Base-by-base conservation (phyloP, 2,329 filamentous ascomycete genomes). In the Botrytis fragariae region DNA sequence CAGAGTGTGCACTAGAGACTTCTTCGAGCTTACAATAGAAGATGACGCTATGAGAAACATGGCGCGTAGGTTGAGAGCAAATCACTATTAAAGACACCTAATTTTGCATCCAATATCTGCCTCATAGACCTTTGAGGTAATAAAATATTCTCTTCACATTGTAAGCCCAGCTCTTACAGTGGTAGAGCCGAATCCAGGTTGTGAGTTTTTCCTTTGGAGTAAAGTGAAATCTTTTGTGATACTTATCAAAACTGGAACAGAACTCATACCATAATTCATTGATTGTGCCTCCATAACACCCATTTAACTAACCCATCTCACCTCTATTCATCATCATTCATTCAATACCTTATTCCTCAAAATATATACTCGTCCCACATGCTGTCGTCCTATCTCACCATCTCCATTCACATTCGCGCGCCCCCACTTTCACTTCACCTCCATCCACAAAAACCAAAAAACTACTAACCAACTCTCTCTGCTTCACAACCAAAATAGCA, bases 111-210 rank as follows among this genome's bases (percentile, higher is more conserved):
- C 5, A 29, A 54, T 18, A 16, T 18, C 14, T 54, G 14, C 14
- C 25, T n/a, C 14, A 54, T 54, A 29, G 7, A 18, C 4, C 9
- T 25, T 51, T 12, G 22, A 25, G 4, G 0, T 14, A 54, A n/a
- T 3, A 9, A n/a, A 54, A 54, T 12, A 14, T 22, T 2, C 18
- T 45, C 44, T 45, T 7, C 1, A 8, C 2, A 9, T 45, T 45
- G 7, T 22, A 45, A n/a, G 25, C 2, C 48, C 10, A 51, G 25
- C 25, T 14, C 1, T 51, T 14, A 2, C 48, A 25, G 45, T 25
- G 3, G 8, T 10, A 48, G 45, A 0, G 20, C 12, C n/a, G 10
- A 51, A 3, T 0, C 25, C 2, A 6, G 1, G 4, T n/a, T 51
- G 48, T 14, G 2, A 51, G 25, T 14, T 51, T 14, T 22, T 51